Percentiles rank a stretch among this genome's conserved stretches.
These are phyloP conservation scores for Coniferiporia weirii DNA, from an alignment of 1,284 basidiomycete genomes.

Conservation along the genomic window DNA sequence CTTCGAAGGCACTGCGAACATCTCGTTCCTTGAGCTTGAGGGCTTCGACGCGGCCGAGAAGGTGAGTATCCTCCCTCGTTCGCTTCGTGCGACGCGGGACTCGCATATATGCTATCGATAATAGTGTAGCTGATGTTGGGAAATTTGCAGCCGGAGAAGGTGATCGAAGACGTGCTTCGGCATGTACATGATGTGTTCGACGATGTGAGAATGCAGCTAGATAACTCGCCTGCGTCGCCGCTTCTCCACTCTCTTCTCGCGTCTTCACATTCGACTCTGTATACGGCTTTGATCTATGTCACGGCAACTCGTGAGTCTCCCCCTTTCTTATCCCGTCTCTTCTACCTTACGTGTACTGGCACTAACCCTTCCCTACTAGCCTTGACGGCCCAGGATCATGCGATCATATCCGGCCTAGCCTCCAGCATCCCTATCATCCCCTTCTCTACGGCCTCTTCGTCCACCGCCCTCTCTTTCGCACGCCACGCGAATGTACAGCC, in stretches of 20 bases:
- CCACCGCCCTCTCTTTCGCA: constrained; percentile 9
- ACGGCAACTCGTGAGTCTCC: constrained; percentile 39
- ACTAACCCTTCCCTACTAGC: constrained; percentile 22
- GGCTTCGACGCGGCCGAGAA: constrained; percentile 39
- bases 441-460: constrained; percentile 8
- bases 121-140: neutral
- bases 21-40: constrained; percentile 51
- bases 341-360: neutral
- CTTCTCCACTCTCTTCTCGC: constrained; percentile 16
- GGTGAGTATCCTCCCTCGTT: constrained; percentile 30
- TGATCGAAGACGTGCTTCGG: constrained; percentile 33
- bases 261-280: constrained; percentile 26
- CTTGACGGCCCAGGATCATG: constrained; percentile 34
- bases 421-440: constrained; percentile 42
- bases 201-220: constrained; percentile 27
- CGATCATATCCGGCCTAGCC: constrained; percentile 46
- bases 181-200: constrained; percentile 55
- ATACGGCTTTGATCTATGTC: constrained; percentile 55
- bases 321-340: neutral
- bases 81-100: neutral
- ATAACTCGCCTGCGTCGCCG: constrained; percentile 9
- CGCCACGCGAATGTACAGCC: constrained; percentile 10
- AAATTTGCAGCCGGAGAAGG: constrained; percentile 20
- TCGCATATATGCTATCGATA: neutral
- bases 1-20: constrained; percentile 55